Percentiles rank a stretch among this genome's conserved stretches.
Evolutionary conservation across 768 basidiomycete species (phyloP).

Genomic region (Kwoniella dejecticola): DNA sequence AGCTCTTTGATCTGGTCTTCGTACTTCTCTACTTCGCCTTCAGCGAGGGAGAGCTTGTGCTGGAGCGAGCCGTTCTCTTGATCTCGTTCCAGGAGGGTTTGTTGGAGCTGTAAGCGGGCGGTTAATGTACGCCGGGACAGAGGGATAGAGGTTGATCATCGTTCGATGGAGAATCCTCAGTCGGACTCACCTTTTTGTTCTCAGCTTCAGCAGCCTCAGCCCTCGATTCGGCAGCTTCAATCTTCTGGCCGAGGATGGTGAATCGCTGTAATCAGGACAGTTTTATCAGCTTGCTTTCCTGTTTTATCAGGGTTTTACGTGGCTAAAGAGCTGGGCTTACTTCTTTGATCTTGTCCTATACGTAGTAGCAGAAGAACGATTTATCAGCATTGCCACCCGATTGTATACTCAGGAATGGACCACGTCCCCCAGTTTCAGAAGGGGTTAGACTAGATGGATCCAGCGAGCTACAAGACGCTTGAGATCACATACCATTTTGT

Average conservation of each 20-base stretch:
- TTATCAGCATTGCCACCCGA: slow-evolving; percentile 14
- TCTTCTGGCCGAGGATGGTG: slow-evolving; percentile 64
- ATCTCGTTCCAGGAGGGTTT: slow-evolving; percentile 73
- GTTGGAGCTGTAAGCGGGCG: slow-evolving; percentile 60
- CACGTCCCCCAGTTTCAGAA: background rate
- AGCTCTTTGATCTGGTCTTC: slow-evolving; percentile 68
- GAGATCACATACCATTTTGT: slow-evolving; percentile 9
- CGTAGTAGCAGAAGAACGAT: background rate
- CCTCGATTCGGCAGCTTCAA: slow-evolving; percentile 74
- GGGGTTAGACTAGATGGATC: too few relatives aligned
- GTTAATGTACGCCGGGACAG: background rate
- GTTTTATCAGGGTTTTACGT: too few relatives aligned
- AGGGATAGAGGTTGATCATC: background rate
- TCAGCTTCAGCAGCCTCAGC: slow-evolving; percentile 85
- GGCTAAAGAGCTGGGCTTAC: slow-evolving; percentile 32
- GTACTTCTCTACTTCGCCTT: slow-evolving; percentile 69
- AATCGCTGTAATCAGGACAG: slow-evolving; percentile 29
- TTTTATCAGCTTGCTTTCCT: background rate
- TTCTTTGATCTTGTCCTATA: slow-evolving; percentile 61
- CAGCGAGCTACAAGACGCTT: too few relatives aligned
- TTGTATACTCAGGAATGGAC: background rate
- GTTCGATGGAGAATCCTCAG: too few relatives aligned
- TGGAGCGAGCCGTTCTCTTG: slow-evolving; percentile 80
- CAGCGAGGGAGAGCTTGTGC: slow-evolving; percentile 67
- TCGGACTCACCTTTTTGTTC: slow-evolving; percentile 67